These are phyloP conservation scores for Aspergillus sp. DNA, from an alignment of 2,329 filamentous ascomycete species.

Conservation along the genomic window DNA sequence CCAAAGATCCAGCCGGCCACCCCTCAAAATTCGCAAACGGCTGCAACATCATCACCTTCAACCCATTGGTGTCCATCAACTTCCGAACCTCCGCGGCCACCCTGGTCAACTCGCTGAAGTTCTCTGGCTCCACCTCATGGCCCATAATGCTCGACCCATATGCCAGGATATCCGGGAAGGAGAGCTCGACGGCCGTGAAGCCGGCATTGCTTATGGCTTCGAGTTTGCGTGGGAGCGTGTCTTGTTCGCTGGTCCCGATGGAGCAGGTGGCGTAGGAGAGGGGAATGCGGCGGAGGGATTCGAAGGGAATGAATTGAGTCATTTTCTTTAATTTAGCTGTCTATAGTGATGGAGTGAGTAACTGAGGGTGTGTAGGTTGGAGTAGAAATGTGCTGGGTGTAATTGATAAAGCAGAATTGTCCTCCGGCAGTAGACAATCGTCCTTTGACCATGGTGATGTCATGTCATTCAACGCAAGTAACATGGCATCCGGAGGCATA, in stretches of 20 bases:
- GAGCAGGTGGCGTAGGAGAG: conserved; percentile 38
- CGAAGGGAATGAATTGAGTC: conserved; percentile 2
- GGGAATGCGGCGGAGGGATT: conserved; percentile 22
- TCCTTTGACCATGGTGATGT: conserved; percentile 12
- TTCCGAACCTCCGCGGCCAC: conserved; percentile 49
- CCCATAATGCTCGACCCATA: conserved; percentile 50
- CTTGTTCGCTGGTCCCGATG: conserved; percentile 27
- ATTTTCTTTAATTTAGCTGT: conserved; percentile 3
- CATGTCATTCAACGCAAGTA: neutral
- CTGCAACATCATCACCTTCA: conserved; percentile 63
- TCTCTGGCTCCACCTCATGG: conserved; percentile 46
- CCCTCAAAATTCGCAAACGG: conserved; percentile 72
- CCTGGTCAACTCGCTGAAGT: conserved; percentile 51
- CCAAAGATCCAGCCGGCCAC: conserved; percentile 52
- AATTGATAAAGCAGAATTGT: neutral
- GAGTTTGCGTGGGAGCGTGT: conserved; percentile 32
- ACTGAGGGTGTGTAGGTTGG: too few species aligned
- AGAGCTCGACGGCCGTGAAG: conserved; percentile 61
- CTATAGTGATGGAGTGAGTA: too few species aligned
- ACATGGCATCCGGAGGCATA: too few species aligned
- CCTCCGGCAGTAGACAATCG: neutral
- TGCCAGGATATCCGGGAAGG: conserved; percentile 61
- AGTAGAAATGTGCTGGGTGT: neutral
- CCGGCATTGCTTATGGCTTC: conserved; percentile 33
- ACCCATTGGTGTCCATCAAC: conserved; percentile 45